Conservation (phyloP, 2,329 filamentous ascomycete species). For the Trichoderma lentiforme region DNA sequence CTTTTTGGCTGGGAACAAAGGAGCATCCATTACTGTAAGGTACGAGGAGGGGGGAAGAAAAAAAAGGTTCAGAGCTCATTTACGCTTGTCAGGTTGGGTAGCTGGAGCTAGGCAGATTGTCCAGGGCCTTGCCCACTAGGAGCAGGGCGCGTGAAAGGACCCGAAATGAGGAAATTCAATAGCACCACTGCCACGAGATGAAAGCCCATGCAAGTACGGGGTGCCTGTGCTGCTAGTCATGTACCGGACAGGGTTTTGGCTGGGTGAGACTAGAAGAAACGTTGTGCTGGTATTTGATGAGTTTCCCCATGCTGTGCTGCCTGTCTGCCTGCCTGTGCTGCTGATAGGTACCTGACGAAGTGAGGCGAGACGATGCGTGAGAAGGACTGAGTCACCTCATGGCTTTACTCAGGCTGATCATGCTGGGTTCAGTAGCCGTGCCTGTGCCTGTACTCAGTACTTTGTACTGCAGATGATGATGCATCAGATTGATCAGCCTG, state of each 20-base stretch:
- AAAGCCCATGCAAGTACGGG: constrained; percentile 16
- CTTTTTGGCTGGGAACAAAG: background rate
- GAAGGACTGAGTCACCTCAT: background rate
- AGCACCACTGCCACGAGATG: constrained; percentile 17
- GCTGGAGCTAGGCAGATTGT: background rate
- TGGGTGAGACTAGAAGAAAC: background rate
- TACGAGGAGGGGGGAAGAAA: background rate
- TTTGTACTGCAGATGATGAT: background rate
- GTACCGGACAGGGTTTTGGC: background rate
- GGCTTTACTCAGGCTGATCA: background rate
- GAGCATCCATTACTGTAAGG: background rate
- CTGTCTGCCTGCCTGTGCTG: background rate
- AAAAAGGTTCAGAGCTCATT: background rate
- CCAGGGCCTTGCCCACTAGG: background rate
- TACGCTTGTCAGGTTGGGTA: background rate
- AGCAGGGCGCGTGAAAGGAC: background rate
- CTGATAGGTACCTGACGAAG: background rate
- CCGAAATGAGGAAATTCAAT: constrained; percentile 14
- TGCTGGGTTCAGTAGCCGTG: background rate
- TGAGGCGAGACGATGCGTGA: background rate
- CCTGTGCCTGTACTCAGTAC: background rate
- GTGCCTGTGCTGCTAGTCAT: constrained; percentile 7
- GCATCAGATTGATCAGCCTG: background rate
- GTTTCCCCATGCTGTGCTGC: background rate
- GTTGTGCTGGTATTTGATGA: background rate